phyloP scores from a whole-genome alignment of 176 grass and related monocot genomes.

The Oryza brachyantha region DNA sequence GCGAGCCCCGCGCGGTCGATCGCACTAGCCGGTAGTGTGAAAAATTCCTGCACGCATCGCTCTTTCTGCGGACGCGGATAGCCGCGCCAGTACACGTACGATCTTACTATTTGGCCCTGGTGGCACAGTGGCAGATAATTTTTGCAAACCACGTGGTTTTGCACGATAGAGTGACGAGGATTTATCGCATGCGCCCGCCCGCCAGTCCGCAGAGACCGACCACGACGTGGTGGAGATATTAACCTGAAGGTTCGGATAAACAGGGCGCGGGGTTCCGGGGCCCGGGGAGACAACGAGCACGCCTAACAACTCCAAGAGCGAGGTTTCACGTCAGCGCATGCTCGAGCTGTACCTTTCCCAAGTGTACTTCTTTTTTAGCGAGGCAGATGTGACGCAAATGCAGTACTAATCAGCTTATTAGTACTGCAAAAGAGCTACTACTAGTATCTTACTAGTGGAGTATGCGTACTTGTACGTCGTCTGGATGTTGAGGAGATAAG shows the following conservation, averaged over 20 bases:
- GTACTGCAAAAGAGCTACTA: background rate
- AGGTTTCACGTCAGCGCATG: conserved; percentile 28
- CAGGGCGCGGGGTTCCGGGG: conserved; percentile 33
- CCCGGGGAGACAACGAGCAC: conserved; percentile 29
- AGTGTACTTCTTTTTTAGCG: background rate
- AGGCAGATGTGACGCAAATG: background rate
- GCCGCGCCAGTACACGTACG: background rate
- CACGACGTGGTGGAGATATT: background rate
- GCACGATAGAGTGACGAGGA: no score
- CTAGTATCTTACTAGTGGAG: no score
- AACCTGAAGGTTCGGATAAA: background rate
- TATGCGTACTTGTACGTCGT: background rate
- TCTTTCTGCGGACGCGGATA: background rate
- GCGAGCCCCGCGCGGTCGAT: background rate
- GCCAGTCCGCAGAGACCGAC: background rate
- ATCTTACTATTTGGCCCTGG: background rate
- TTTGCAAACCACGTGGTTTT: no score
- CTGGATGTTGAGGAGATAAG: background rate
- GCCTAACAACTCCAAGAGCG: conserved; percentile 32
- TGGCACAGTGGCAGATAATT: background rate
- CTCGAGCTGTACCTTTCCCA: conserved; percentile 13
- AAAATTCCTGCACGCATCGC: background rate
- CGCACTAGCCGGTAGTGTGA: background rate
- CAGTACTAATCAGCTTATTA: background rate
- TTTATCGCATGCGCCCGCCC: no score